Base-by-base conservation (phyloP, 345 rosid species). In the Excoecaria cochinchinensis region DNA sequence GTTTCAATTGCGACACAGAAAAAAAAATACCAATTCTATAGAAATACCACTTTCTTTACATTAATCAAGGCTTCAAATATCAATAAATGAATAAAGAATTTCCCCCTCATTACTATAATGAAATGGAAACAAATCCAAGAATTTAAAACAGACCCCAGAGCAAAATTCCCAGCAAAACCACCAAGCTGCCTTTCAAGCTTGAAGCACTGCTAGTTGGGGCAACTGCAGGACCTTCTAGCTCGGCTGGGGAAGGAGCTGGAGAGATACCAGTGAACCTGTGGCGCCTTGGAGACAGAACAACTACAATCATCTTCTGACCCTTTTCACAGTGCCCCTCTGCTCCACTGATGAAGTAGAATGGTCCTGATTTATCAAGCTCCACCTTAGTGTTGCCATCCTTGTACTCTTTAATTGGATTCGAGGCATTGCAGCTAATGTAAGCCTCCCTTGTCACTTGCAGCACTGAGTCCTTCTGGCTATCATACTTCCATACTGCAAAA, bases 271-370 rank as follows among this genome's bases (percentile, higher is more conserved):
- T 44, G 55, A 69, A 71, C 61, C 80, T 81, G 13, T 77, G 31
- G 31, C 31, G 73, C 78, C 79, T 85, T 13, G 71, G 75, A 38
- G 91, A 73, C 74, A 92, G 5, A 51, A 93, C 98, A 7, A 91
- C 90, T 5, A 93, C 85, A 11, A 83, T 65, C 72, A 95, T 38
- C 87, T 90, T 92, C 88, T 92, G 92, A 0, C 95, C 94, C 77
- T 92, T 87, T 77, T 85, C 87, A 40, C 99, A 93, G 77, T 86
- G 88, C 4, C 88, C 97, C 78, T 84, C 74, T 0, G 80, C 90
- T 65, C 96, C 98, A 74, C 98, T 91, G 74, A 95, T 85, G 87
- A 91, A 93, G 78, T 87, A 95, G 78, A 81, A 87, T 0, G 98
- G 82, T 52, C 97, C 98, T 0, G 97, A 79, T 44, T 82, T 16